phyloP scores from a whole-genome alignment of 2,329 filamentous ascomycete species.

The Atkinsonella texensis region DNA sequence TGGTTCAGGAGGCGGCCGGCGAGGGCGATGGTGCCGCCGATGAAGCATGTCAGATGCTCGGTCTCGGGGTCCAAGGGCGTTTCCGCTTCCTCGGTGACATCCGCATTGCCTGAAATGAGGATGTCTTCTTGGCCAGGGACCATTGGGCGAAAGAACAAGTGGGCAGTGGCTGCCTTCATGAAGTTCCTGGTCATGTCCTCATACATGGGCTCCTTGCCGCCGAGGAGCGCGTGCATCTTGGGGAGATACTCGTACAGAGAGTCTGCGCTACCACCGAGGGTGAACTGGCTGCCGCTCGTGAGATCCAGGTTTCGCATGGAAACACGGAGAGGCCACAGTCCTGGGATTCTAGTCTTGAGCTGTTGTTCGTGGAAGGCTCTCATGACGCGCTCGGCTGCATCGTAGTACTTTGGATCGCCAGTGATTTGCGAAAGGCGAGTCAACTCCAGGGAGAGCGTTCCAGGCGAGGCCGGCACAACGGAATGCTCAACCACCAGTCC shows the following conservation, averaged over 20 bases:
- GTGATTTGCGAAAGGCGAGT: slow-evolving; percentile 63
- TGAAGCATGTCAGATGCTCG: slow-evolving; percentile 38
- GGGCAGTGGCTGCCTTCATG: slow-evolving; percentile 40
- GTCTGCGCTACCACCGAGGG: slow-evolving; percentile 28
- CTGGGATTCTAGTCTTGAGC: slow-evolving; percentile 53
- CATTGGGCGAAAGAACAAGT: slow-evolving; percentile 53
- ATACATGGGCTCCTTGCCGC: slow-evolving; percentile 43
- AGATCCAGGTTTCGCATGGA: slow-evolving; percentile 42
- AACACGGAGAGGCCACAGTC: slow-evolving; percentile 58
- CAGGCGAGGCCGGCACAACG: slow-evolving; percentile 36
- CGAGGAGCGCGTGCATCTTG: slow-evolving; percentile 66
- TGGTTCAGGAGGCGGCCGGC: slow-evolving; percentile 31
- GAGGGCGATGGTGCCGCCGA: slow-evolving; percentile 38
- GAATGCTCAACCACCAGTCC: slow-evolving; percentile 20
- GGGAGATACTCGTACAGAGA: slow-evolving; percentile 73
- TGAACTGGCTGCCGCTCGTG: slow-evolving; percentile 15
- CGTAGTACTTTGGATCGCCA: slow-evolving; percentile 60
- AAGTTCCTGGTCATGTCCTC: slow-evolving; percentile 42
- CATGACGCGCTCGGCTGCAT: slow-evolving; percentile 57
- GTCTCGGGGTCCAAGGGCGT: slow-evolving; percentile 19
- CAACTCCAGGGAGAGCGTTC: slow-evolving; percentile 61
- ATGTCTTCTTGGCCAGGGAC: slow-evolving; percentile 39
- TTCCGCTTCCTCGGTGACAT: slow-evolving; percentile 12
- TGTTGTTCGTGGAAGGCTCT: slow-evolving; percentile 54
- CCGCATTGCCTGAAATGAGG: slow-evolving; percentile 35